Evolutionary conservation across 2,329 filamentous ascomycete species (phyloP).

Genomic region (Alternaria triticimaculans): DNA sequence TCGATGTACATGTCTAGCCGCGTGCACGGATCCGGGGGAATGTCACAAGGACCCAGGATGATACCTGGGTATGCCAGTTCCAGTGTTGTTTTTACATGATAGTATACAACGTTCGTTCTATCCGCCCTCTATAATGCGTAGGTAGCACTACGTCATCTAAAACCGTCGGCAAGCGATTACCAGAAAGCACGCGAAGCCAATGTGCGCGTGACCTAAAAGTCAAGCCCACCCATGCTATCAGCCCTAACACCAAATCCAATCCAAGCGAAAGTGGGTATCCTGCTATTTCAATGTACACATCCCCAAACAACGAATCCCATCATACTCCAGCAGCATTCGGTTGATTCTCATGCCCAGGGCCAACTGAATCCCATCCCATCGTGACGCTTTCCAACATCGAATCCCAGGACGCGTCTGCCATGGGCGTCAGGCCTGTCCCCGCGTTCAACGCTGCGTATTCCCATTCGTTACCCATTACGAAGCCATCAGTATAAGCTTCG

Average conservation of each 20-base stretch:
- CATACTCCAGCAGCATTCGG: constrained; percentile 6
- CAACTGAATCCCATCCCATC: constrained; percentile 40
- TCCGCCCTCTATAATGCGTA: not conserved
- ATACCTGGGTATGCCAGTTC: not conserved
- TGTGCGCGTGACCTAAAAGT: not conserved
- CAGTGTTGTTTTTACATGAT: not conserved
- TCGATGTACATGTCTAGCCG: not conserved
- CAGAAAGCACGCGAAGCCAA: not conserved
- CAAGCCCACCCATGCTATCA: not conserved
- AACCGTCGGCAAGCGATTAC: not conserved
- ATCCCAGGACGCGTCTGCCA: constrained; percentile 45
- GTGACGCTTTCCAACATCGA: constrained; percentile 47
- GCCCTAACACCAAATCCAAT: not conserved
- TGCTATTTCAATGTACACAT: not conserved
- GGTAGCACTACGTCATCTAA: not conserved
- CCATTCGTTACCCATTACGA: constrained; percentile 42
- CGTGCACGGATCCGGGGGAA: not conserved
- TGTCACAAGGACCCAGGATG: not conserved
- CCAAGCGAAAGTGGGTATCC: constrained; percentile 31
- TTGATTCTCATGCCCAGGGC: constrained; percentile 16
- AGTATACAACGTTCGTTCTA: not conserved
- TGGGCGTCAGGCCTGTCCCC: constrained; percentile 39
- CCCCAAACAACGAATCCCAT: not conserved
- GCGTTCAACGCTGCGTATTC: constrained; percentile 34
- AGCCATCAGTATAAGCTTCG: constrained; percentile 25